These are phyloP conservation scores for Kazachstania bromeliacearum DNA, from an alignment of 805 yeast species.

Conservation along the genomic window DNA sequence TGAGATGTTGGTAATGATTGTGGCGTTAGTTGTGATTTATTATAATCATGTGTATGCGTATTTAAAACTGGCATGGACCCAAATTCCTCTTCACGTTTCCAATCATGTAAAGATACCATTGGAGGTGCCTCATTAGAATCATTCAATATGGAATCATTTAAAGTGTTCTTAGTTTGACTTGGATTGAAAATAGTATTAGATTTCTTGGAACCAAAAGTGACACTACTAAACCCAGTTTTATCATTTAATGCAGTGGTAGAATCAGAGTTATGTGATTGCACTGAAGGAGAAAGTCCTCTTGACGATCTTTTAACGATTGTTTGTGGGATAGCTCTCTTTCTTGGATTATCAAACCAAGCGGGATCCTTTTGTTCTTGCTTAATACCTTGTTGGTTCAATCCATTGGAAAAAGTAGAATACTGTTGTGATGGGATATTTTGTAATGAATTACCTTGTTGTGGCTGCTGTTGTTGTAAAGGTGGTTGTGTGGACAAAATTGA, in stretches of 20 bases:
- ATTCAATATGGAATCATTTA: constrained; percentile 13
- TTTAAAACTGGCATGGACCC: constrained; percentile 7
- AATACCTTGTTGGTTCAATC: constrained; percentile 3
- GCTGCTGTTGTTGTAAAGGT: not conserved
- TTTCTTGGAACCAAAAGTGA: constrained; percentile 33
- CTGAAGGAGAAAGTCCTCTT: constrained; percentile 6
- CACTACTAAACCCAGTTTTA: constrained; percentile 30
- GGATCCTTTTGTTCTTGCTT: constrained; percentile 17
- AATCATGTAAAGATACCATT: constrained; percentile 32
- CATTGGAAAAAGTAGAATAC: not conserved
- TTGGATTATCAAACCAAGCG: constrained; percentile 35
- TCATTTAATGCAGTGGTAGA: constrained; percentile 1
- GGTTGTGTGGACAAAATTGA: constrained; percentile 9
- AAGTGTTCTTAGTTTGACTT: constrained; percentile 1
- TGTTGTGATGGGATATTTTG: constrained; percentile 2
- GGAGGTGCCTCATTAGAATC: constrained; percentile 37
- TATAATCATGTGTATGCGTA: not conserved
- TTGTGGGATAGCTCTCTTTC: constrained; percentile 40
- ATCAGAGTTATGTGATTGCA: not conserved
- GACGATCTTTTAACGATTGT: constrained; percentile 34
- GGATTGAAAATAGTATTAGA: constrained; percentile 5
- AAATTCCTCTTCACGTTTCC: constrained; percentile 33
- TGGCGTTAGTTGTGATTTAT: not conserved
- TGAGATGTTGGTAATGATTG: not conserved
- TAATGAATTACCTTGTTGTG: constrained; percentile 1